Conservation (phyloP, 2,329 filamentous ascomycete genomes). For the Apiospora arundinis region DNA sequence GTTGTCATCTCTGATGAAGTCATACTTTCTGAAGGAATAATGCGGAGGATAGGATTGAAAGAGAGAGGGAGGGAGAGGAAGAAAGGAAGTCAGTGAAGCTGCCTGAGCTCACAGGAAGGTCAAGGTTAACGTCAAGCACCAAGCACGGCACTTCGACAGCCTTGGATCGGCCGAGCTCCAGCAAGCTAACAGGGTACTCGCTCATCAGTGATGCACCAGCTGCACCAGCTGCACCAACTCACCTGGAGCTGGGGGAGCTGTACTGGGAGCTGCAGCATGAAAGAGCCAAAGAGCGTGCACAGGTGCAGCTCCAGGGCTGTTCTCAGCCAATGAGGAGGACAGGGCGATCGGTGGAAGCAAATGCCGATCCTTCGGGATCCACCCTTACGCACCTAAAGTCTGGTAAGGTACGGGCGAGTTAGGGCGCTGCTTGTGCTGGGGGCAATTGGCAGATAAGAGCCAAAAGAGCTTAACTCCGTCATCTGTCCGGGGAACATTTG, state of each 20-base stretch:
- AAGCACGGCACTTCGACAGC: background rate
- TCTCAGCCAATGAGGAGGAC: background rate
- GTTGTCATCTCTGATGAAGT: slow-evolving; percentile 23
- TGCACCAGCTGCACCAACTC: background rate
- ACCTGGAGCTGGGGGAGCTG: background rate
- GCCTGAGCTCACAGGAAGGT: slow-evolving; percentile 7
- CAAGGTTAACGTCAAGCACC: slow-evolving; percentile 13
- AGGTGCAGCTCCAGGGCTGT: background rate
- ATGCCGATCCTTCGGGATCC: slow-evolving; percentile 3
- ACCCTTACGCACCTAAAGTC: slow-evolving; percentile 7
- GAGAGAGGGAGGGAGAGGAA: background rate
- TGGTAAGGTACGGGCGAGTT: background rate
- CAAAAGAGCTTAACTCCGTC: background rate
- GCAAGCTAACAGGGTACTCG: background rate
- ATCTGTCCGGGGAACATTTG: background rate
- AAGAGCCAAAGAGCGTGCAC: too few species aligned
- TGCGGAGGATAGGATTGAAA: background rate
- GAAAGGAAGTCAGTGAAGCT: slow-evolving; percentile 6
- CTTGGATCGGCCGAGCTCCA: slow-evolving; percentile 18
- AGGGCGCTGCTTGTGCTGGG: background rate
- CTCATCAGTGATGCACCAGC: too few species aligned
- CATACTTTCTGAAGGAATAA: slow-evolving; percentile 18
- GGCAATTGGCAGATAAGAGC: background rate
- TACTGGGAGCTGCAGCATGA: slow-evolving; percentile 1
- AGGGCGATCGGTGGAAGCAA: slow-evolving; percentile 7